Base-by-base conservation (phyloP, 305 asterid genomes). In the Ruellia speciosa region DNA sequence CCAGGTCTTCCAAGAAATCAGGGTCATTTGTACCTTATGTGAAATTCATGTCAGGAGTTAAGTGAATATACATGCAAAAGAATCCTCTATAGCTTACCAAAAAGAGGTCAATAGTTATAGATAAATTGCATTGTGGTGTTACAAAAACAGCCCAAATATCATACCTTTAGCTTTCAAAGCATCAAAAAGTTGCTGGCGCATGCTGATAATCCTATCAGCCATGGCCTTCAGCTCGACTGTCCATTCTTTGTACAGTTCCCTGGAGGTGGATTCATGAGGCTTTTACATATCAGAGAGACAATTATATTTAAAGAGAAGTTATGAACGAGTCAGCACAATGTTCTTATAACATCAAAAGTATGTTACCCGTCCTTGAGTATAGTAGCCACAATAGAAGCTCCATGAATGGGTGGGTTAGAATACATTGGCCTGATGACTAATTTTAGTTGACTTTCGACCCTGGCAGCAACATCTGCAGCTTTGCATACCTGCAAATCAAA, bases 401-500 rank as follows among this genome's bases (percentile, higher is more conserved):
- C 96, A 49, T 87, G 94, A 74, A 87, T 67, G 51, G 94, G 94
- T 50, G 94, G 96, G 70, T 70, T 87, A 10, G 96, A 87, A 70
- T 84, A 87, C 94, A 87, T 87, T 28, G 94, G 90, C 80, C 96
- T 84, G 60, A 87, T 80, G 56, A 84, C 96, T 74, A 84, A 60
- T 73, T 87, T 87, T 62, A 87, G 71, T 63, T 84, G 96, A 73
- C 94, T 87, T 66, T 87, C 90, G 9, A 87, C 90, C 62, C 74
- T 81, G 66, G 63, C 17, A 11, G 94, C 88, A 49, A 80, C 66
- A 11, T 87, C 87, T 37, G 86, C 72, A 59, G 64, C 62, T 69
- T 65, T 80, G 76, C 86, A 82, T 39, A 82, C 90, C 94, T 85
- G 74, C 52, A 33, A 56, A 65, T 56, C 48, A 61, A 62, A 68